Conservation (phyloP, 345 rosid genomes). For the Corchorus olitorius region DNA sequence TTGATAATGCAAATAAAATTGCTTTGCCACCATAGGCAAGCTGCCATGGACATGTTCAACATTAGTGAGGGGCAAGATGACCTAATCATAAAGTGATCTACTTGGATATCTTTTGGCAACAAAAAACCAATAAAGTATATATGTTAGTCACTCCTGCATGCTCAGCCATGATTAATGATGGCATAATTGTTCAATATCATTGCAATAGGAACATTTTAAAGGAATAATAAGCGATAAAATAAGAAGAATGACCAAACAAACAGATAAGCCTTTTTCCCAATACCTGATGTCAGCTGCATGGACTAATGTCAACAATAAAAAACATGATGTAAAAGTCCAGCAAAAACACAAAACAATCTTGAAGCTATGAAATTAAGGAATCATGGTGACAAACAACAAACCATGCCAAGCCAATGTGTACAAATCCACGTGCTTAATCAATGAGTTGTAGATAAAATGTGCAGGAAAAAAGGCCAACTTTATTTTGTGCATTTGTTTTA, state of each 20-base stretch:
- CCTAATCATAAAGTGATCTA: neutral
- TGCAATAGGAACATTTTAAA: neutral
- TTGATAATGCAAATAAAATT: neutral
- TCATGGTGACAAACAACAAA: neutral
- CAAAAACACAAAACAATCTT: neutral
- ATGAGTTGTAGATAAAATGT: neutral
- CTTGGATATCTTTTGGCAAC: neutral
- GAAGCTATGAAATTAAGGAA: neutral
- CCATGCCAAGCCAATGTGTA: neutral
- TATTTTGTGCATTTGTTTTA: neutral
- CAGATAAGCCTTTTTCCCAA: neutral
- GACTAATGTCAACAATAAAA: neutral
- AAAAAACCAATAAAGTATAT: neutral
- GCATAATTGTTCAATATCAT: neutral
- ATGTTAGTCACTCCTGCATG: neutral
- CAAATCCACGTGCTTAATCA: neutral
- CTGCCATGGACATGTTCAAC: neutral
- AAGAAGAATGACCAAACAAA: neutral
- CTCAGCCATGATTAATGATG: neutral
- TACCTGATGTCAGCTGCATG: neutral
- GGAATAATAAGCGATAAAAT: neutral
- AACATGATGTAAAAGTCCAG: neutral
- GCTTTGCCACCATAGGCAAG: neutral
- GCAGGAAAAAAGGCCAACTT: neutral
- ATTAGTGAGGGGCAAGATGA: neutral